These are phyloP conservation scores for Hypoxylon perforatum DNA, from an alignment of 495 filamentous ascomycete species.

Conservation along the genomic window DNA sequence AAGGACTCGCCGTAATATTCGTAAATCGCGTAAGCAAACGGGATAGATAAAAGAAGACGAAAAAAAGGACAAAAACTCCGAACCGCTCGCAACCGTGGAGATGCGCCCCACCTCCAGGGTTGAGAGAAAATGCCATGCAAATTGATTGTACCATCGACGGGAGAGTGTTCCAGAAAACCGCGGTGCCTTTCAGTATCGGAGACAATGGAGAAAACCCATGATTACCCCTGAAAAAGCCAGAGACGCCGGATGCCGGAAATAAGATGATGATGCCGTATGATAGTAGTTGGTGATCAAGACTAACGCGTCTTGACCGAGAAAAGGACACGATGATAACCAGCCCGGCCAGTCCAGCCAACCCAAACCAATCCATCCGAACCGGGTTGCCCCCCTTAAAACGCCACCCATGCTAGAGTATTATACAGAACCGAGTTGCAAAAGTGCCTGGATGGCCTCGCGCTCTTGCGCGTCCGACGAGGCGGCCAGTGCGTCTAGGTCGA, in stretches of 20 bases:
- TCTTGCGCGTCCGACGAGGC: constrained; percentile 73
- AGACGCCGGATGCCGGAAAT: constrained; percentile 33
- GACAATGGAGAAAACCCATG: constrained; percentile 23
- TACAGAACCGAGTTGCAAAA: constrained; percentile 87
- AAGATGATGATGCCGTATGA: constrained; percentile 39
- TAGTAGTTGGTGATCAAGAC: constrained; percentile 35
- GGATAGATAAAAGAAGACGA: constrained; percentile 23
- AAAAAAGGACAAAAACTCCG: constrained; percentile 46
- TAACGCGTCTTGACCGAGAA: constrained; percentile 35
- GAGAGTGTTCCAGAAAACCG: constrained; percentile 24
- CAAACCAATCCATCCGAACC: constrained; percentile 39
- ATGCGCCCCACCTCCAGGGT: constrained; percentile 37
- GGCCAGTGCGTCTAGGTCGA: constrained; percentile 62
- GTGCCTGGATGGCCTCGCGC: constrained; percentile 84
- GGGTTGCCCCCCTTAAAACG: constrained; percentile 49
- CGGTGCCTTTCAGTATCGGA: constrained; percentile 23
- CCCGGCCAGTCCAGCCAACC: constrained; percentile 37
- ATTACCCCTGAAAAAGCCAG: constrained; percentile 26
- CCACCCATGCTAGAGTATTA: constrained; percentile 68
- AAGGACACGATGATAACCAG: constrained; percentile 41
- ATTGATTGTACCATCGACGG: constrained; percentile 26
- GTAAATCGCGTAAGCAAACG: constrained; percentile 41
- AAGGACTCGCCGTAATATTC: constrained; percentile 34
- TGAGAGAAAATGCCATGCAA: constrained; percentile 43
- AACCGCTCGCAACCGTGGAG: constrained; percentile 42